Conservation (phyloP, 2,329 filamentous ascomycete species). For the Penicillium sp. region DNA sequence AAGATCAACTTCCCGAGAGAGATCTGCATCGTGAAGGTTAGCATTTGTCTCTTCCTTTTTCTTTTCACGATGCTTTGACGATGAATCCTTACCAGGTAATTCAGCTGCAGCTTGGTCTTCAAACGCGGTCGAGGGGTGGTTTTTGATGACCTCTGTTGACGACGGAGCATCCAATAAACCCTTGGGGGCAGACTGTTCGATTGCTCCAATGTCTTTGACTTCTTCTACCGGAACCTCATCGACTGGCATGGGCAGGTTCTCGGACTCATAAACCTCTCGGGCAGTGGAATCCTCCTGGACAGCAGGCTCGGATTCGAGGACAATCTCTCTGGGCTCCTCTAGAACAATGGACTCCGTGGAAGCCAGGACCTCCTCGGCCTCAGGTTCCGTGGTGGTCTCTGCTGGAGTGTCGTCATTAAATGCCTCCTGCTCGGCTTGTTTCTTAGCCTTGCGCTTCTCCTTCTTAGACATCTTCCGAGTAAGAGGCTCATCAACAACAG, state of each 20-base stretch:
- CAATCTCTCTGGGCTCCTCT: constrained; percentile 7
- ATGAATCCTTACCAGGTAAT: neutral
- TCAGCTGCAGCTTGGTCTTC: neutral
- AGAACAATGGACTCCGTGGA: neutral
- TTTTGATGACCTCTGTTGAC: neutral
- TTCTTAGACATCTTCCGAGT: constrained; percentile 45
- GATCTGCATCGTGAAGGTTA: neutral
- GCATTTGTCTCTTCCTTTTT: neutral
- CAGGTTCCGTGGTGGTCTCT: neutral
- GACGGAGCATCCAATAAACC: constrained; percentile 9
- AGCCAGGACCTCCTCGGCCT: neutral
- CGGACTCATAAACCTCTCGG: neutral
- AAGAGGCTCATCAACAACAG: constrained; percentile 14
- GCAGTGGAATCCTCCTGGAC: neutral
- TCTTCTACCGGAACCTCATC: neutral
- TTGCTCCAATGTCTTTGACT: constrained; percentile 3
- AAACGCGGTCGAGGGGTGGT: neutral
- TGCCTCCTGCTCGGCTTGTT: constrained; percentile 29
- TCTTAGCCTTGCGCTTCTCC: constrained; percentile 44
- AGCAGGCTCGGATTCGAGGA: constrained; percentile 5
- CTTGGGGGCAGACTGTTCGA: neutral
- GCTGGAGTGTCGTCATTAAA: constrained; percentile 13
- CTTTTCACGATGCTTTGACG: neutral
- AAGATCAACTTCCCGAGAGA: constrained; percentile 13
- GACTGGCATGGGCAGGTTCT: neutral